These are phyloP conservation scores for Alternaria sp. DNA, from an alignment of 2,329 filamentous ascomycete species.

Conservation along the genomic window DNA sequence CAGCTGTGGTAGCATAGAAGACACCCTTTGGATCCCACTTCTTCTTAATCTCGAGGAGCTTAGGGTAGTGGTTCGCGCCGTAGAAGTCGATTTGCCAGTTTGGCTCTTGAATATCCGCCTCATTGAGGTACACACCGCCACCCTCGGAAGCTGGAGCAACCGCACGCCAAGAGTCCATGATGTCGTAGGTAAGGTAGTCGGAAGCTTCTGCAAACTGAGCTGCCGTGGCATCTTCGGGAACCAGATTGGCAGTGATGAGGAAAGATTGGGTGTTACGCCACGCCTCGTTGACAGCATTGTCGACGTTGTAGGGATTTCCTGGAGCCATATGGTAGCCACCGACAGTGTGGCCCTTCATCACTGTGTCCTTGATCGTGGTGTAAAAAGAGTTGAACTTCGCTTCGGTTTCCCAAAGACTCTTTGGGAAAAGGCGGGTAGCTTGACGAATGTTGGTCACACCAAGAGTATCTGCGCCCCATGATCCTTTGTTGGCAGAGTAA, in stretches of 20 bases:
- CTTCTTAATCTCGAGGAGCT: slow-evolving; percentile 35
- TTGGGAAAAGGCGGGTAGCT: slow-evolving; percentile 28
- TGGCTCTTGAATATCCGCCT: slow-evolving; percentile 37
- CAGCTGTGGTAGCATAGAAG: slow-evolving; percentile 36
- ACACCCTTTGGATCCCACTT: slow-evolving; percentile 37
- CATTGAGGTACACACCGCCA: slow-evolving; percentile 40
- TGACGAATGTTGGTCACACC: slow-evolving; percentile 35
- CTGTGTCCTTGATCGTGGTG: slow-evolving; percentile 22
- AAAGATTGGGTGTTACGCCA: slow-evolving; percentile 36
- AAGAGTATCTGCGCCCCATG: slow-evolving; percentile 37
- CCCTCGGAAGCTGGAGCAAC: slow-evolving; percentile 30
- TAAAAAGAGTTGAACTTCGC: slow-evolving; percentile 25
- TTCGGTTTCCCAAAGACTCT: slow-evolving; percentile 24
- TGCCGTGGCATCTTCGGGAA: slow-evolving; percentile 21
- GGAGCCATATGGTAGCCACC: slow-evolving; percentile 35
- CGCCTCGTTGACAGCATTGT: slow-evolving; percentile 38
- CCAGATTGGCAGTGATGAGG: slow-evolving; percentile 31
- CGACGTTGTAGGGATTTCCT: slow-evolving; percentile 20
- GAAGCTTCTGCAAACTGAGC: slow-evolving; percentile 19
- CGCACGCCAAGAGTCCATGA: slow-evolving; percentile 26
- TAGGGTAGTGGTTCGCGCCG: slow-evolving; percentile 35
- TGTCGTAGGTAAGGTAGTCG: slow-evolving; percentile 24
- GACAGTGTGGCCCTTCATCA: slow-evolving; percentile 24
- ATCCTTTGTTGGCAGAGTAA: slow-evolving; percentile 27
- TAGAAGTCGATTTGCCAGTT: slow-evolving; percentile 41